These are phyloP conservation scores for Suillus luteus DNA, from an alignment of 768 basidiomycete species.

Conservation along the genomic window DNA sequence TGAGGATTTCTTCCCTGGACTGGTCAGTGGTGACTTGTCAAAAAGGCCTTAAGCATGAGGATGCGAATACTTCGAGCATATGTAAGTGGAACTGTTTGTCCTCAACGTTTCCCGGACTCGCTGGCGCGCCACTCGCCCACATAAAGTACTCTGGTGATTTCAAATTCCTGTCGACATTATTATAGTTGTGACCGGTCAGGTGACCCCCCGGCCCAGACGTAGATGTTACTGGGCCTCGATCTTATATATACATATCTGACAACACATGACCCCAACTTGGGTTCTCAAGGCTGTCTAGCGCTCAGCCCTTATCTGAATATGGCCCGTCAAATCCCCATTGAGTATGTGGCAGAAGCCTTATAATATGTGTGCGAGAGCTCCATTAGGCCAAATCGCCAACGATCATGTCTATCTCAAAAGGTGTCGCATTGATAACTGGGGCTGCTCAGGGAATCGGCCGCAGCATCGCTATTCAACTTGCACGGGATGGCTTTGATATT, in stretches of 20 bases:
- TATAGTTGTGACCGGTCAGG: neutral
- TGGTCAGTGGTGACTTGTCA: neutral
- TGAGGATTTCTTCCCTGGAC: neutral
- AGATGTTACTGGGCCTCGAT: neutral
- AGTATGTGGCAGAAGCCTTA: neutral
- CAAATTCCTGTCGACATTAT: neutral
- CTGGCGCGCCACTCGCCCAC: neutral
- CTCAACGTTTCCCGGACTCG: neutral
- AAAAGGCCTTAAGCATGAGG: neutral
- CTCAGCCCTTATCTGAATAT: neutral
- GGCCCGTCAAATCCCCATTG: neutral
- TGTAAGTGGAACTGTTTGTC: neutral
- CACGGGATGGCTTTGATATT: constrained; percentile 29
- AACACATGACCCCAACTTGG: neutral
- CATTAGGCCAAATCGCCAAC: neutral
- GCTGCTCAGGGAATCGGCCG: constrained; percentile 27
- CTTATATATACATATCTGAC: neutral
- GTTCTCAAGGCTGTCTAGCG: neutral
- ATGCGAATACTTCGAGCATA: neutral
- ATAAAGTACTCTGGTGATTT: neutral
- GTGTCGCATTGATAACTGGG: constrained; percentile 27
- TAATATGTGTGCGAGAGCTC: neutral
- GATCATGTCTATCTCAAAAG: neutral
- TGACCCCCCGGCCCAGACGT: neutral
- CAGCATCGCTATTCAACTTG: constrained; percentile 28